Evolutionary conservation across 2,329 filamentous ascomycete genomes (phyloP).

Genomic region (Shiraia sp.): DNA sequence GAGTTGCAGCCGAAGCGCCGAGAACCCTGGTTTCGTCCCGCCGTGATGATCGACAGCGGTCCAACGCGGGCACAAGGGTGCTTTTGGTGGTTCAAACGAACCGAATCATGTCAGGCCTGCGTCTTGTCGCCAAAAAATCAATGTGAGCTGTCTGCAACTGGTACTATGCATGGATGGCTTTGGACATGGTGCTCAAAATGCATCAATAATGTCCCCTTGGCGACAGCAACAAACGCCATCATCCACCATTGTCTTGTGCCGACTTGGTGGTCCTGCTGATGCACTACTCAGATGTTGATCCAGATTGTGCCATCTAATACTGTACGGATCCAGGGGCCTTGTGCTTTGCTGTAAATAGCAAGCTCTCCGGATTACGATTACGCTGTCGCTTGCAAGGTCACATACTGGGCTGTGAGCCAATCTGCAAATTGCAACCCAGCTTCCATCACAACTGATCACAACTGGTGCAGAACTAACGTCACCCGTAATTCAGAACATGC

Average conservation of each 20-base stretch:
- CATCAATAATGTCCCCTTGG: conserved; percentile 25
- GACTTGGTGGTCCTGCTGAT: conserved; percentile 29
- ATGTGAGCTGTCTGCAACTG: conserved; percentile 20
- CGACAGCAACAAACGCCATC: conserved; percentile 24
- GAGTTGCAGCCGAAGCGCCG: conserved; percentile 43
- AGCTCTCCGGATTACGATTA: too few relatives aligned
- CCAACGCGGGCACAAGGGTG: conserved; percentile 33
- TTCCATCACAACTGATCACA: background rate
- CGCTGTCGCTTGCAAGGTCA: too few relatives aligned
- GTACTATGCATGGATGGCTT: conserved; percentile 28
- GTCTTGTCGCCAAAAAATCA: conserved; percentile 34
- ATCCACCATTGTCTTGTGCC: conserved; percentile 6
- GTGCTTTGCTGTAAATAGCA: too few relatives aligned
- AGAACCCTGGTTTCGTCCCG: conserved; percentile 40
- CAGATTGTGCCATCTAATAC: too few relatives aligned
- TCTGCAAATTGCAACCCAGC: too few relatives aligned
- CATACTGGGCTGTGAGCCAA: too few relatives aligned
- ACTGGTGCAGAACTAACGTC: too few relatives aligned
- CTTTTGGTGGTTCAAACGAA: conserved; percentile 31
- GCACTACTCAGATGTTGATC: too few relatives aligned
- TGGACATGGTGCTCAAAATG: conserved; percentile 12
- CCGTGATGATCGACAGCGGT: conserved; percentile 43
- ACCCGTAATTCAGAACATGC: conserved; percentile 29
- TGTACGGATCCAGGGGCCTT: too few relatives aligned
- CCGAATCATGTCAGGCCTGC: conserved; percentile 37